Conservation (phyloP, 331 rosid species). For the Telfairia occidentalis region DNA sequence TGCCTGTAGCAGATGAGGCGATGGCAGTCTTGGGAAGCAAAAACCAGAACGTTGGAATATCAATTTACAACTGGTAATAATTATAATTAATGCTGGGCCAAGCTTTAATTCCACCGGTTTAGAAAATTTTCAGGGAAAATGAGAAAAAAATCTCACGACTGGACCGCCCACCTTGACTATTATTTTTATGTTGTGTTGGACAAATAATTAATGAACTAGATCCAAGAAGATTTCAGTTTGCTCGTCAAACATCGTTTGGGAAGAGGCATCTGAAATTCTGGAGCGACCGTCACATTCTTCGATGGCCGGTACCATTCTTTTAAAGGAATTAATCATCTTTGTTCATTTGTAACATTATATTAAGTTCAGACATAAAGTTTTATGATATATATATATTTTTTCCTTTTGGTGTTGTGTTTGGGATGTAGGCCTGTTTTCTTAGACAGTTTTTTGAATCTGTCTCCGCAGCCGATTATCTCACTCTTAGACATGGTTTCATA, state of each 20-base stretch:
- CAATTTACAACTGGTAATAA: constrained; percentile 30
- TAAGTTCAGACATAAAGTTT: background rate
- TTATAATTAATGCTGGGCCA: background rate
- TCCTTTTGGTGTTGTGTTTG: background rate
- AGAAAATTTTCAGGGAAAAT: background rate
- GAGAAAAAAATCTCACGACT: background rate
- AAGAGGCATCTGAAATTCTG: constrained; percentile 44
- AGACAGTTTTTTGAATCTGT: constrained; percentile 41
- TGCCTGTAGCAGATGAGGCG: constrained; percentile 31
- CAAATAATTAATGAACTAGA: constrained; percentile 17
- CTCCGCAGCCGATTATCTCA: constrained; percentile 40
- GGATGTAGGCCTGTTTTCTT: constrained; percentile 30
- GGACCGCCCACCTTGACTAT: background rate
- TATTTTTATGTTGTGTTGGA: background rate
- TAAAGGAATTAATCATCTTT: background rate
- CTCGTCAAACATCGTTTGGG: constrained; percentile 53
- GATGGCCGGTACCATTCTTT: constrained; percentile 29
- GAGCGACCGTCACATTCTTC: constrained; percentile 34
- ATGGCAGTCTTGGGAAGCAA: constrained; percentile 53
- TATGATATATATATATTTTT: background rate
- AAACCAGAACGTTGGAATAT: constrained; percentile 41
- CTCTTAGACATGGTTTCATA: constrained; percentile 57
- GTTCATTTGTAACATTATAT: background rate
- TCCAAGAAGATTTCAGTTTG: constrained; percentile 48
- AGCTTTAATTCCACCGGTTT: background rate